Base-by-base conservation (phyloP, 345 rosid species). In the Firmiana major region DNA sequence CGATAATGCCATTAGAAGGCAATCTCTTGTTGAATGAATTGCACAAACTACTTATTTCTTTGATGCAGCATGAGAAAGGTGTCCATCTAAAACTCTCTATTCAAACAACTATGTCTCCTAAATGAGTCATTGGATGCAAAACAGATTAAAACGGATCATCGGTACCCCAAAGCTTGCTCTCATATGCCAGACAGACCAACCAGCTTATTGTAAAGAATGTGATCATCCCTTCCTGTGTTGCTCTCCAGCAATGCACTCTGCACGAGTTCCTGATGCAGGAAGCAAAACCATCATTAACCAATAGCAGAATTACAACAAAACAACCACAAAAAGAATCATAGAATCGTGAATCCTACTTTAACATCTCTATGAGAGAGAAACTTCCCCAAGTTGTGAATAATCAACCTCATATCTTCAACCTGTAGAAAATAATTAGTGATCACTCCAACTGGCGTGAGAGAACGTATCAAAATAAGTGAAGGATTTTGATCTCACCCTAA, bases 321-420 rank as follows among this genome's bases (percentile, higher is more conserved):
- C 58, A 8, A 88, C 86, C 24, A 87, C 85, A 55, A 92, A 90
- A 6, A 85, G 93, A 78, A 78, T 89, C 8, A 79, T 28, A 67
- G 28, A 92, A 90, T n/a, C 4, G 40, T 0, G 4, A 31, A 26
- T 73, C 89, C 78, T 78, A 91, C 99, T 94, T 97, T 97, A 54
- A 97, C 97, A 76, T 91, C 97, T 55, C 91, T 81, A 84, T 97
- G 93, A 8, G 97, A 90, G 9, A 97, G 83, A 78, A 83, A 91
- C 75, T 87, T 92, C 77, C 99, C 98, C 84, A 97, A 81, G 87
- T 77, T 90, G 88, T 97, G 99, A 71, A 97, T 81, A 58, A 93
- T 90, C 79, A 90, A 76, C 81, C 98, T 92, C 94, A 91, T 79
- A 85, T 97, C 98, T 87, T 94, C 98, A 75, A 97, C 98, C 97